Conservation (phyloP, 495 filamentous ascomycete species). For the Cercophora samala region DNA sequence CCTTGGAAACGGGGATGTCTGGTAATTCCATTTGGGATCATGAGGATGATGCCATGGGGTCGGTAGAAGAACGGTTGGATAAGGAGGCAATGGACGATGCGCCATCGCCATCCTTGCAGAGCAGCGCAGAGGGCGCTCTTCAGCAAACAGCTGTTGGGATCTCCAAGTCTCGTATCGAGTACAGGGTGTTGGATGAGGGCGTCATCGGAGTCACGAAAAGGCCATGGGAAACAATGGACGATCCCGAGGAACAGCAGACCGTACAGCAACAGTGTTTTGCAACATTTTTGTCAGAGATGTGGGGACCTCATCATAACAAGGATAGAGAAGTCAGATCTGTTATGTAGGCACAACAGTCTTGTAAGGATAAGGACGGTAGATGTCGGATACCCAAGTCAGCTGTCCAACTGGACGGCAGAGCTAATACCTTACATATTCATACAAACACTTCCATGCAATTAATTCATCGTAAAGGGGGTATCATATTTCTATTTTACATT, state of each 20-base stretch:
- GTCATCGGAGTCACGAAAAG: background rate
- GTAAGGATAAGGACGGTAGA: background rate
- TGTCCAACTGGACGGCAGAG: background rate
- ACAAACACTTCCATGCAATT: background rate
- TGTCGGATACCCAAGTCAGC: background rate
- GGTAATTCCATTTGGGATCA: background rate
- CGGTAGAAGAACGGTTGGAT: background rate
- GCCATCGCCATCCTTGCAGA: background rate
- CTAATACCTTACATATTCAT: background rate
- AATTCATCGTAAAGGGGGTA: conserved; percentile 16
- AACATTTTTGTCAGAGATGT: background rate
- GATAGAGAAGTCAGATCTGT: background rate
- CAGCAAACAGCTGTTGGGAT: background rate
- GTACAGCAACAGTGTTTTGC: background rate
- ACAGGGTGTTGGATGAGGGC: background rate
- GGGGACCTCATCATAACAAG: background rate
- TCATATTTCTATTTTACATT: conserved; percentile 14
- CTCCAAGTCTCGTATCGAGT: background rate
- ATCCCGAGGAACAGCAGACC: background rate
- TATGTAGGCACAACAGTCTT: background rate
- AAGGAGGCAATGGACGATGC: background rate
- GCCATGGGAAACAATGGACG: background rate
- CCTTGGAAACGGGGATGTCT: background rate
- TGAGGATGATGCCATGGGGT: background rate
- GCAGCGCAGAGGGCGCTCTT: background rate